These are phyloP conservation scores for Groenewaldozyma tartarivorans DNA, from an alignment of 805 yeast genomes.

Conservation along the genomic window DNA sequence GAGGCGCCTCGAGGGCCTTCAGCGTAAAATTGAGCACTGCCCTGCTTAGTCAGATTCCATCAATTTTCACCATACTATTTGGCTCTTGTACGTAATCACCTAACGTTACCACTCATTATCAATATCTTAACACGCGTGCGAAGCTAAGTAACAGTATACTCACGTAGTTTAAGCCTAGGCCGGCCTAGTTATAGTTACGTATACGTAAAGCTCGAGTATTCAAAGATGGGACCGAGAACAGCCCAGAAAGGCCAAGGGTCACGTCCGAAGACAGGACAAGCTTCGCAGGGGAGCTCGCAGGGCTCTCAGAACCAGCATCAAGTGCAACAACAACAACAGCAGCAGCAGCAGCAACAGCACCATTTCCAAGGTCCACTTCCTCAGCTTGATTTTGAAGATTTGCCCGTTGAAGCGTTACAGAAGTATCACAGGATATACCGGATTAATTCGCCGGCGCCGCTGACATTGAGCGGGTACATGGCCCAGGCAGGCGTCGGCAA, in stretches of 20 bases:
- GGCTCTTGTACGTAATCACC: no score
- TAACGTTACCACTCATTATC: no score
- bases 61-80: no score
- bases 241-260: neutral
- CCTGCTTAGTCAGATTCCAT: no score
- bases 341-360: slow-evolving; percentile 1
- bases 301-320: neutral
- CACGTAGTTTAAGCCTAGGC: no score
- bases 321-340: neutral
- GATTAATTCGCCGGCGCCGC: slow-evolving; percentile 45
- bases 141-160: no score
- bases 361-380: neutral
- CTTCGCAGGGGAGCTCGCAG: neutral
- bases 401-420: slow-evolving; percentile 56
- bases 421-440: slow-evolving; percentile 56
- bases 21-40: no score
- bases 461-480: slow-evolving; percentile 60
- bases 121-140: no score
- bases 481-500: slow-evolving; percentile 66
- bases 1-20: no score
- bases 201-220: no score
- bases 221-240: no score
- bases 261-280: neutral
- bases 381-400: slow-evolving; percentile 51
- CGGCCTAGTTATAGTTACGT: no score